phyloP scores from a whole-genome alignment of 1,139 yeast species.

The Yamadazyma diospyri region DNA sequence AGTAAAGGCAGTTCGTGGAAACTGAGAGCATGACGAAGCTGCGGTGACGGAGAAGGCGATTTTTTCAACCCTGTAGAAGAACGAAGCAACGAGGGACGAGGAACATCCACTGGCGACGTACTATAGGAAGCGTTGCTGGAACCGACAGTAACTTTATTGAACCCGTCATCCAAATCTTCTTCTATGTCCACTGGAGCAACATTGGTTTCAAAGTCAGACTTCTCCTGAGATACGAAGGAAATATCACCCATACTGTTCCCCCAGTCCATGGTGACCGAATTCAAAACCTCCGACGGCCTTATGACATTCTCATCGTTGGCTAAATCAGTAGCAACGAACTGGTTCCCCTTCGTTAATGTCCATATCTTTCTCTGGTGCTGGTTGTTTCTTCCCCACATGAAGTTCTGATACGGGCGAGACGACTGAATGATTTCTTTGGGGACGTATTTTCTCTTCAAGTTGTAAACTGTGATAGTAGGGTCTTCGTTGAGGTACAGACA shows the following conservation, averaged over 20 bases:
- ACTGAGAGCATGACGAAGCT: conserved; percentile 13
- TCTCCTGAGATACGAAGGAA: conserved; percentile 51
- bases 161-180: conserved; percentile 10
- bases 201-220: conserved; percentile 35
- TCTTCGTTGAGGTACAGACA: conserved; percentile 77
- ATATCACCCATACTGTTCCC: conserved; percentile 43
- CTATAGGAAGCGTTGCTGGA: conserved; percentile 18
- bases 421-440: conserved; percentile 68
- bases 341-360: conserved; percentile 46
- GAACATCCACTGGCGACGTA: conserved; percentile 26
- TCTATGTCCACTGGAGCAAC: conserved; percentile 10
- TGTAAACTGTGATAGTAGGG: conserved; percentile 69
- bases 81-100: conserved; percentile 20
- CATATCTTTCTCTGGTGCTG: conserved; percentile 27
- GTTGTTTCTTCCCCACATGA: conserved; percentile 38
- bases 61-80: conserved; percentile 20
- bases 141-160: conserved; percentile 18
- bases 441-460: conserved; percentile 66
- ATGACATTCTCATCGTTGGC: conserved; percentile 35
- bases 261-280: conserved; percentile 57
- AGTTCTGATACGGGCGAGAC: conserved; percentile 42
- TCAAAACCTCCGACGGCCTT: conserved; percentile 51
- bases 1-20: conserved; percentile 8
- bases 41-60: conserved; percentile 18
- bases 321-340: conserved; percentile 54